A percentile compares a stretch with the other conserved stretches of the same genome.
These are phyloP conservation scores for Ustulina deusta DNA, from an alignment of 2,329 filamentous ascomycete genomes.

Conservation along the genomic window DNA sequence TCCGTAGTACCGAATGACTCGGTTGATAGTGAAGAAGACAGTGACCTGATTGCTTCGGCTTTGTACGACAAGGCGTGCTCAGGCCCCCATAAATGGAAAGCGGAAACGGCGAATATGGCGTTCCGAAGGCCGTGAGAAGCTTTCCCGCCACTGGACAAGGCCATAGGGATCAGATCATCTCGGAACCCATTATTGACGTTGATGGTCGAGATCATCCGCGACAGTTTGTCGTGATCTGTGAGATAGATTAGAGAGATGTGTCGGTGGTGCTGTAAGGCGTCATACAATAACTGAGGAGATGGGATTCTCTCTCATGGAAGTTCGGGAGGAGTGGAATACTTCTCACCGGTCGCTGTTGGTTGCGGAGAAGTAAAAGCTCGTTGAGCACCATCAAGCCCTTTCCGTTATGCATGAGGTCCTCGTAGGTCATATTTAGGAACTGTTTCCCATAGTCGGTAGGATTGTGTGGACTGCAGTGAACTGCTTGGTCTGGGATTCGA, in stretches of 20 bases:
- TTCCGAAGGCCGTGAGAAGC: conserved; percentile 56
- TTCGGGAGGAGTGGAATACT: conserved; percentile 48
- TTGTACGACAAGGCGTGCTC: conserved; percentile 58
- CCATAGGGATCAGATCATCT: conserved; percentile 60
- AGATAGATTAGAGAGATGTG: conserved; percentile 29
- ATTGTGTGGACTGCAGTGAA: conserved; percentile 46
- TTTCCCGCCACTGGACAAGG: conserved; percentile 52
- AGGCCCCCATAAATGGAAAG: conserved; percentile 56
- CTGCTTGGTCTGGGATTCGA: conserved; percentile 50
- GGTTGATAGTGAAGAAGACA: conserved; percentile 54
- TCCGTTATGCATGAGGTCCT: conserved; percentile 52
- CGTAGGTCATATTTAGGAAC: conserved; percentile 56
- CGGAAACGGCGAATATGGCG: conserved; percentile 59
- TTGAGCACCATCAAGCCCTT: conserved; percentile 48
- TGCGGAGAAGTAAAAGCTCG: conserved; percentile 43
- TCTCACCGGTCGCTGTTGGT: conserved; percentile 47
- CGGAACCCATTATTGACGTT: conserved; percentile 61
- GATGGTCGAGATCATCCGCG: conserved; percentile 61
- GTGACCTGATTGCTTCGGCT: conserved; percentile 54
- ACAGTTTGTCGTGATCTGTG: conserved; percentile 56
- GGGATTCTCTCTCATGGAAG: conserved; percentile 48
- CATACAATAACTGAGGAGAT: conserved; percentile 51
- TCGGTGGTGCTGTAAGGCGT: neutral
- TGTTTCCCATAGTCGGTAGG: conserved; percentile 52
- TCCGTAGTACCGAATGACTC: conserved; percentile 51